Evolutionary conservation across 2,329 filamentous ascomycete genomes (phyloP), one percentile per base, ranked within the genome.

Genomic region (Thyridium curvatum): DNA sequence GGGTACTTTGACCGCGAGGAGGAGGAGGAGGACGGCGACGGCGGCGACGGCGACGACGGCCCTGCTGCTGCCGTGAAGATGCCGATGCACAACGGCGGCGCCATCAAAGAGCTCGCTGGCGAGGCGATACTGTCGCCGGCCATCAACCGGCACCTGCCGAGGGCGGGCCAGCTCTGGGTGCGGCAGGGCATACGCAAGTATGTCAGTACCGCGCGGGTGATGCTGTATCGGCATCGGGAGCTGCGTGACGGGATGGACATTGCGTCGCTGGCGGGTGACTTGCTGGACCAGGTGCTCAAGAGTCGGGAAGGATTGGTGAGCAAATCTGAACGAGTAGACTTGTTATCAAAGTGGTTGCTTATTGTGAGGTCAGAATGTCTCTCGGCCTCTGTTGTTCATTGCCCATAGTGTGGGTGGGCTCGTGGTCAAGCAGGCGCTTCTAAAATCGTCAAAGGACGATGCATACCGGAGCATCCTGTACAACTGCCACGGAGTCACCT

Each of bases 401-500:
- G 77, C 68, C 10, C 78, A 82, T 41, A 79, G 77, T 34, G 64
- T 81, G 6, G 78, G 78, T 1, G 78, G 78, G 0, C 51, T 82
- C 18, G 72, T 81, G 2, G 71, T 71, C 7, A 82, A 82, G 59
- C 60, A 69, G 48, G 74, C 72, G 2, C 49, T 82, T 32, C 62
- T 71, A 8, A 70, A 65, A 46, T 72, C 72, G 3, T 63, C 55
- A 30, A 51, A 60, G 14, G 54, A 55, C 18, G 42, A 57, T 0
- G 51, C 53, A 3, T 65, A 68, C 44, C 61, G 61, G 34, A 55
- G 60, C 3, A 65, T 81, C 12, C 57, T 74, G 34, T 67, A 68
- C 32, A 71, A 75, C 46, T 81, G 75, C 40, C 75, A 81, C 43
- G 77, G 77, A 0, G 69, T 78, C 34, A 74, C 73, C 0, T 82